phyloP scores from a whole-genome alignment of 2,329 filamentous ascomycete species.

The Aureobasidium sp. region DNA sequence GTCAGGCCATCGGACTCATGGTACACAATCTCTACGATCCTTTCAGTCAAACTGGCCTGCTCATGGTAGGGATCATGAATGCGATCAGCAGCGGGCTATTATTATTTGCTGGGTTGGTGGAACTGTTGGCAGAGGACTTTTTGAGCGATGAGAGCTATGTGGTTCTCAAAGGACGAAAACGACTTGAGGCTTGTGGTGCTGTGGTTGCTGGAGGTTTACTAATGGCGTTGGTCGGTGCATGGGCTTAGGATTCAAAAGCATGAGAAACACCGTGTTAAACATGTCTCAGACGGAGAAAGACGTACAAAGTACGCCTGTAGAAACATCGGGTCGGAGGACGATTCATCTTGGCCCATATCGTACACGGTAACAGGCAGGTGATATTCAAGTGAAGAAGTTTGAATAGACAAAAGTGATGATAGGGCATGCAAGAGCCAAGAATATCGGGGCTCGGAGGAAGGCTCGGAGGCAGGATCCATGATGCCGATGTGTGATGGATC shows the following conservation, averaged over 20 bases:
- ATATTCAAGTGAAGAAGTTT: not conserved
- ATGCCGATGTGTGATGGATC: not conserved
- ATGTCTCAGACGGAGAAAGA: not conserved
- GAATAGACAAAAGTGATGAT: not conserved
- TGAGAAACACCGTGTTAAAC: not conserved
- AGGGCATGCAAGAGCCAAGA: not conserved
- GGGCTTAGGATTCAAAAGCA: constrained; percentile 40
- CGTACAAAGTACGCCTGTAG: not conserved
- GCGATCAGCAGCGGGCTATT: constrained; percentile 42
- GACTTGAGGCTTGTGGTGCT: constrained; percentile 55
- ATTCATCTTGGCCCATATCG: not conserved
- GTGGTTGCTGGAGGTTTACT: constrained; percentile 54
- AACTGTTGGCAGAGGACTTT: constrained; percentile 46
- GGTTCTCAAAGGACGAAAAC: constrained; percentile 49
- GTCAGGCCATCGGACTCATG: constrained; percentile 43
- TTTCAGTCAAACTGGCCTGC: constrained; percentile 39
- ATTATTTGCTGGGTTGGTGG: constrained; percentile 44
- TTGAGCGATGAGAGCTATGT: constrained; percentile 59
- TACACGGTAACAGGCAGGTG: not conserved
- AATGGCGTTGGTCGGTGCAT: constrained; percentile 63
- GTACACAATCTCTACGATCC: constrained; percentile 48
- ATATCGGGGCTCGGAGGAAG: not conserved
- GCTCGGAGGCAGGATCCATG: not conserved
- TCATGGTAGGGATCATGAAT: constrained; percentile 47
- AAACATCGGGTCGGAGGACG: not conserved